A percentile compares a stretch with the other conserved stretches of the same genome.
Evolutionary conservation across 495 filamentous ascomycete genomes (phyloP).

Genomic region (Articulospora tetracladia): DNA sequence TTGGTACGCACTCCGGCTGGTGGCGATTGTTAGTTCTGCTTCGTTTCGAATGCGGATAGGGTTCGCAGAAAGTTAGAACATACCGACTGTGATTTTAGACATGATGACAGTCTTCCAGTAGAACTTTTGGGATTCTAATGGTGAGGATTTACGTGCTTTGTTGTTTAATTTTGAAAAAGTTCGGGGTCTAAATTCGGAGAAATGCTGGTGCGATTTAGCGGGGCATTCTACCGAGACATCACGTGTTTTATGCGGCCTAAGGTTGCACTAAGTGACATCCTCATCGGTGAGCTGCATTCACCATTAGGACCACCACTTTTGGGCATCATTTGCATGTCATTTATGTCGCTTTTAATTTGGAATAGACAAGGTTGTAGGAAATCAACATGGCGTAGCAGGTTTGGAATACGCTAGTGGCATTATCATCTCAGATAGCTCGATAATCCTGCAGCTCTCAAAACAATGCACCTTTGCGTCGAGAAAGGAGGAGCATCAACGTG

Average conservation of each 20-base stretch:
- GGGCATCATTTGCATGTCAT: too few species aligned
- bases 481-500: too few species aligned
- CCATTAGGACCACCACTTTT: neutral
- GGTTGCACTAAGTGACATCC: too few species aligned
- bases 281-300: neutral
- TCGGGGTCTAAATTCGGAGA: constrained; percentile 7
- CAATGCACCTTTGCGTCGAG: too few species aligned
- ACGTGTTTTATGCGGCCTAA: neutral
- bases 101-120: constrained; percentile 72
- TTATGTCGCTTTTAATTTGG: neutral
- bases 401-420: too few species aligned
- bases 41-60: neutral
- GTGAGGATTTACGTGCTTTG: constrained; percentile 55
- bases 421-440: too few species aligned
- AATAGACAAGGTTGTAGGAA: neutral
- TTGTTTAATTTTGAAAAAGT: constrained; percentile 7
- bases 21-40: constrained; percentile 26
- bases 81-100: constrained; percentile 88
- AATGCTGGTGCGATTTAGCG: constrained; percentile 1
- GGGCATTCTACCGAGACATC: neutral
- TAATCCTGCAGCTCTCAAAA: too few species aligned
- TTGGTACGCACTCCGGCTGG: constrained; percentile 94
- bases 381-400: too few species aligned
- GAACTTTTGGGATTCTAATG: constrained; percentile 52
- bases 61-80: constrained; percentile 27